phyloP scores from a whole-genome alignment of 1,284 basidiomycete genomes.

The Moniliophthora roreri region DNA sequence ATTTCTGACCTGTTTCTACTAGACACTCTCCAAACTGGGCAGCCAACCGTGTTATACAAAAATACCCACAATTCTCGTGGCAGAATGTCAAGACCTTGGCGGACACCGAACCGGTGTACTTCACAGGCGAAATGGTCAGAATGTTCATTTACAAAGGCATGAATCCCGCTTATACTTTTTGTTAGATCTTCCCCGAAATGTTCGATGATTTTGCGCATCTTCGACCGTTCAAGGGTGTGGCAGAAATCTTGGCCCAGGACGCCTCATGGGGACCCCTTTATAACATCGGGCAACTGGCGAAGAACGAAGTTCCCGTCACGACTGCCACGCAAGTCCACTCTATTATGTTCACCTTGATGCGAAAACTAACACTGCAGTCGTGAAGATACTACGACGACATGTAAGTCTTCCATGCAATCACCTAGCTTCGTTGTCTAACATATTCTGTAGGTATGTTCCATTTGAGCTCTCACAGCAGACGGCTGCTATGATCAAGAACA shows the following conservation, averaged over 20 bases:
- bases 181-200: constrained; percentile 48
- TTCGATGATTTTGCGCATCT: constrained; percentile 48
- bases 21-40: constrained; percentile 49
- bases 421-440: too few relatives aligned
- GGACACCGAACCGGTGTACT: constrained; percentile 40
- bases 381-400: constrained; percentile 49
- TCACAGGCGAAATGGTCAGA: constrained; percentile 50
- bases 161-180: constrained; percentile 5
- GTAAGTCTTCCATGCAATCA: too few relatives aligned
- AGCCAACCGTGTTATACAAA: constrained; percentile 36
- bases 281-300: constrained; percentile 40
- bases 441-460: too few relatives aligned
- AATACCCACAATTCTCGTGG: constrained; percentile 44
- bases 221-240: constrained; percentile 45
- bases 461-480: constrained; percentile 46
- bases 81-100: constrained; percentile 31
- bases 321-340: constrained; percentile 47
- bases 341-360: constrained; percentile 4
- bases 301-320: constrained; percentile 48
- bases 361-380: background rate
- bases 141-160: background rate
- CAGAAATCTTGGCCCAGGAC: constrained; percentile 44
- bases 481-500: constrained; percentile 41
- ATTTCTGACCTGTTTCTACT: too few relatives aligned
- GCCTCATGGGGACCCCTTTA: constrained; percentile 43